These are phyloP conservation scores for Beauveria sp. DNA, from an alignment of 2,329 filamentous ascomycete species.

Conservation along the genomic window DNA sequence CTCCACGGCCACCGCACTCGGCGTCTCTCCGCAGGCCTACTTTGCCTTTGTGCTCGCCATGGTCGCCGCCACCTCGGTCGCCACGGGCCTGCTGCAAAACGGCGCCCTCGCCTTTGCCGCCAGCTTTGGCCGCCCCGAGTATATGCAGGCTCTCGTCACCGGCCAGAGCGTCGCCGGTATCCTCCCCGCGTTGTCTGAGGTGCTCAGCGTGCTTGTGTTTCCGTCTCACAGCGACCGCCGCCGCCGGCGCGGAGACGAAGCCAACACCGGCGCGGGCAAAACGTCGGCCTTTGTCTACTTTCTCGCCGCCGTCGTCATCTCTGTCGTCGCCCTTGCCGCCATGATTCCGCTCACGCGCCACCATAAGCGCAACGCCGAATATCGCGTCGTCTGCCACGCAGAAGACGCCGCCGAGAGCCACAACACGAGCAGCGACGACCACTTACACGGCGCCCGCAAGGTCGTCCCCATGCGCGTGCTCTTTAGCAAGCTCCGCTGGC, in stretches of 20 bases:
- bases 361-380: constrained; percentile 46
- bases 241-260: constrained; percentile 13
- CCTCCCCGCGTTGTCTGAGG: constrained; percentile 79
- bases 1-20: constrained; percentile 64
- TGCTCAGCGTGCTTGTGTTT: constrained; percentile 64
- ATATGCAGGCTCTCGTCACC: constrained; percentile 93
- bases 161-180: constrained; percentile 91
- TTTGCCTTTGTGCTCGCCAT: constrained; percentile 75
- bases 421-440: constrained; percentile 44
- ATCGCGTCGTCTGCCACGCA: constrained; percentile 26
- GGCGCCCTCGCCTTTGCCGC: constrained; percentile 88
- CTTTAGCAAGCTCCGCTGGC: constrained; percentile 70
- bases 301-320: constrained; percentile 74
- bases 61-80: constrained; percentile 71
- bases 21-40: constrained; percentile 57
- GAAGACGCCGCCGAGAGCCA: constrained; percentile 25
- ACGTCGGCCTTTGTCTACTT: constrained; percentile 84
- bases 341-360: constrained; percentile 66
- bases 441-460: constrained; percentile 42
- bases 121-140: constrained; percentile 76
- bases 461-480: constrained; percentile 53
- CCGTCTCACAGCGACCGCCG: constrained; percentile 37
- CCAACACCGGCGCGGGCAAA: constrained; percentile 19
- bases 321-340: constrained; percentile 58
- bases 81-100: constrained; percentile 83